These are phyloP conservation scores for Alectoria sarmentosa DNA, from an alignment of 495 filamentous ascomycete species.

Conservation along the genomic window DNA sequence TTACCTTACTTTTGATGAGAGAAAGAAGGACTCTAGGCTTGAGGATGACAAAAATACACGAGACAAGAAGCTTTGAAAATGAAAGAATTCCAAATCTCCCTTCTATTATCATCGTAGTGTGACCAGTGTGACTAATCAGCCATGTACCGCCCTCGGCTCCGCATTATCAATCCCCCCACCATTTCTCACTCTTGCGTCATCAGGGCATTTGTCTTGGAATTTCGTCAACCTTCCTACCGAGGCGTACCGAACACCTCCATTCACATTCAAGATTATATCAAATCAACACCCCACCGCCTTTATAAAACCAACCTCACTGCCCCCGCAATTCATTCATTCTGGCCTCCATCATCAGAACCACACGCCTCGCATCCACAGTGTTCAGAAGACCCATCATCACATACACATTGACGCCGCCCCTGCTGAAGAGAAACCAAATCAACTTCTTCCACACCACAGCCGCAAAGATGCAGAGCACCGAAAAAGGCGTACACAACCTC, in stretches of 20 bases:
- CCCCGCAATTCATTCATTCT: conserved; percentile 4
- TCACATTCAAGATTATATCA: too few species aligned
- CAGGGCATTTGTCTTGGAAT: too few species aligned
- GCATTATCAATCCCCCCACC: not conserved
- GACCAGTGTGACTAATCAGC: too few species aligned
- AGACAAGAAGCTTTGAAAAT: too few species aligned
- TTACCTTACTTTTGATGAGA: too few species aligned
- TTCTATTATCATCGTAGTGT: not conserved
- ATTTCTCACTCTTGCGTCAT: not conserved
- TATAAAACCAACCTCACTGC: not conserved
- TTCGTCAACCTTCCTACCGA: too few species aligned
- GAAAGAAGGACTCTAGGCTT: too few species aligned
- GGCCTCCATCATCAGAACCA: conserved; percentile 6
- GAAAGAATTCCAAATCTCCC: not conserved
- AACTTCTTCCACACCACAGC: conserved; percentile 41
- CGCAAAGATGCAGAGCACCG: conserved; percentile 38
- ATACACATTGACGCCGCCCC: not conserved
- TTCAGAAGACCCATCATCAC: not conserved
- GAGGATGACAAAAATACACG: too few species aligned
- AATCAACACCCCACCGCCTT: too few species aligned
- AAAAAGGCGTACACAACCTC: conserved; percentile 44
- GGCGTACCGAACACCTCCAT: too few species aligned
- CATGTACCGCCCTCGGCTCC: too few species aligned
- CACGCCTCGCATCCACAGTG: too few species aligned
- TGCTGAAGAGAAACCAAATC: conserved; percentile 10